Evolutionary conservation across 257 asterid genomes (phyloP).

Genomic region (Penstemon davidsonii): DNA sequence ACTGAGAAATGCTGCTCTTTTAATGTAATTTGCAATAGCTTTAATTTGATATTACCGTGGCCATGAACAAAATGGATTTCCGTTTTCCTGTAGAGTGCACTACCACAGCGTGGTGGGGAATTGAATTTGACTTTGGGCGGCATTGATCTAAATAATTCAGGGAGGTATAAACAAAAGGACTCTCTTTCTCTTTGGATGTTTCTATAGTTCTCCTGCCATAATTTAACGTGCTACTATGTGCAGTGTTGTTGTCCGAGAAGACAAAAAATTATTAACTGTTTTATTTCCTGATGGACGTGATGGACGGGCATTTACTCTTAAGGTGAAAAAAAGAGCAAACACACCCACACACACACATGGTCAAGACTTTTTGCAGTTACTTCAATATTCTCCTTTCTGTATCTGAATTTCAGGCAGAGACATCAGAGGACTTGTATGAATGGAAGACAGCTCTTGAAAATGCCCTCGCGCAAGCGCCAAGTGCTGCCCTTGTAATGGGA

Average conservation of each 20-base stretch:
- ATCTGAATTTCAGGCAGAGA: slow-evolving; percentile 68
- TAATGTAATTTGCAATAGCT: slow-evolving; percentile 16
- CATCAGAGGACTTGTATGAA: slow-evolving; percentile 84
- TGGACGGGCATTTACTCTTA: slow-evolving; percentile 91
- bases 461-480: slow-evolving; percentile 94
- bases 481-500: slow-evolving; percentile 95
- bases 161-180: slow-evolving; percentile 55
- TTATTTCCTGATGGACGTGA: slow-evolving; percentile 96
- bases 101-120: slow-evolving; percentile 93
- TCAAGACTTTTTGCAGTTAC: neutral
- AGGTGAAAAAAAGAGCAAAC: slow-evolving; percentile 47
- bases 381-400: slow-evolving; percentile 17
- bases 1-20: slow-evolving; percentile 4
- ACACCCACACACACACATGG: neutral
- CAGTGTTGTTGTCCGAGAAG: slow-evolving; percentile 97
- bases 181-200: slow-evolving; percentile 16
- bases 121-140: slow-evolving; percentile 93
- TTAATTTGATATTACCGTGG: slow-evolving; percentile 21
- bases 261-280: slow-evolving; percentile 81
- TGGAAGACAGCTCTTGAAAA: slow-evolving; percentile 94
- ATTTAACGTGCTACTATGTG: slow-evolving; percentile 33
- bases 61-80: slow-evolving; percentile 16
- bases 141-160: slow-evolving; percentile 91
- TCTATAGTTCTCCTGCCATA: slow-evolving; percentile 20
- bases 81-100: slow-evolving; percentile 62